Evolutionary conservation across 441 rosid species (phyloP).

Genomic region (Corymbia calophylla): DNA sequence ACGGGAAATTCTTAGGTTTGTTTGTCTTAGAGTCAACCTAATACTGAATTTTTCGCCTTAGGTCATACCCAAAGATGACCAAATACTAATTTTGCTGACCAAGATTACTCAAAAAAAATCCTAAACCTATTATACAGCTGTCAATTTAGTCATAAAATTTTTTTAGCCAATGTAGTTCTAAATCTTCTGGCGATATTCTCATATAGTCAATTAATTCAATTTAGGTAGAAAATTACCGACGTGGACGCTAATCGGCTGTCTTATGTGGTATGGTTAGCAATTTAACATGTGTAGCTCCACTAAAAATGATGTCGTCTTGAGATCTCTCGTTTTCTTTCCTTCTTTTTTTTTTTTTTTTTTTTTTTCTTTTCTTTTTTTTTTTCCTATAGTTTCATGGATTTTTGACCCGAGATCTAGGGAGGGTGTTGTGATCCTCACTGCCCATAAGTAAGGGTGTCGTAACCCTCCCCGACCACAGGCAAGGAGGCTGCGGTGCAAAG

Average conservation of each 20-base stretch:
- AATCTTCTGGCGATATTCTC: rapidly evolving
- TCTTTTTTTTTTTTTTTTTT: too few relatives aligned
- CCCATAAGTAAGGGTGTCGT: not conserved
- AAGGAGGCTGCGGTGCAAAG: rapidly evolving
- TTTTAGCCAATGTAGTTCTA: too few relatives aligned
- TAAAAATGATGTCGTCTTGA: not conserved
- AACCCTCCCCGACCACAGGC: not conserved
- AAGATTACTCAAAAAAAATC: not conserved
- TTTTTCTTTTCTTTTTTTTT: too few relatives aligned
- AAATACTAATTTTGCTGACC: not conserved
- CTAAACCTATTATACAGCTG: not conserved
- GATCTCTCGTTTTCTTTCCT: not conserved
- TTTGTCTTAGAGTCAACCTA: not conserved
- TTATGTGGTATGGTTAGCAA: rapidly evolving
- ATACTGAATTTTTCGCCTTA: not conserved
- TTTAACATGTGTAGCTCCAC: rapidly evolving
- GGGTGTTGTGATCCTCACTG: not conserved
- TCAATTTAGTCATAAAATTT: rapidly evolving
- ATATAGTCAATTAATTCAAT: rapidly evolving
- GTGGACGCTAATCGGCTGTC: rapidly evolving
- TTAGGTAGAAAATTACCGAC: rapidly evolving
- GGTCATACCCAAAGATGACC: not conserved
- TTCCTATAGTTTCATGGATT: not conserved
- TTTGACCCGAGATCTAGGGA: not conserved
- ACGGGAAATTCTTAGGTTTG: not conserved